Base-by-base conservation (phyloP, 345 rosid genomes). In the Brassica carinata region DNA sequence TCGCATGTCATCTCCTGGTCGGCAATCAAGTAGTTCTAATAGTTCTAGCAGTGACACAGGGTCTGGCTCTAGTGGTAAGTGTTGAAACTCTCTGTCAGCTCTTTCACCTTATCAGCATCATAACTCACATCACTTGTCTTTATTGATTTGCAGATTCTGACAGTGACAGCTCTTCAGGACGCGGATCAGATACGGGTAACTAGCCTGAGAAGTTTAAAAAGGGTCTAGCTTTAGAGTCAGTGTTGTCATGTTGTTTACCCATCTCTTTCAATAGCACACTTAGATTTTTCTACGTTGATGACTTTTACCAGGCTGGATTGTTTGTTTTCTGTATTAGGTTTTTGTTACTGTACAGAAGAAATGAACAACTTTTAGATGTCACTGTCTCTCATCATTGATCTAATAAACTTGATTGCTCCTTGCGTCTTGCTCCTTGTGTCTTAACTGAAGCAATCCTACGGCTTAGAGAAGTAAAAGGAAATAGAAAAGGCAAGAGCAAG, bases 1-100 rank as follows among this genome's bases (percentile, higher is more conserved):
- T 57, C 77, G 73, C 80, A 65, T 65, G 69, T 30, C 53, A 59
- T 77, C 84, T 26, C 66, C 78, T 26, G 75, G 61, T 59, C 59
- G 33, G 48, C 66, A 71, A 72, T 82, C 82, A 51, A 77, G 78
- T 77, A 77, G 78, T 73, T 81, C 84, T 58, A 81, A 77, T 23
- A 81, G 81, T 81, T 82, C 84, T 43, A 82, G 84, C 73, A 82
- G 82, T 72, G 82, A 76, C 67, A 72, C 84, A 48, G 84, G 78
- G 33, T 82, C 82, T 30, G 63, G 81, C 73, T 77, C 79, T 72
- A 82, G 82, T 82, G 84, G 84, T 82, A 77, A 48, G 38, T 33
- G 1, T 77, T 11, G 17, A 59, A 67, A 19, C 45, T 67, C 26
- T 58, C 58, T 76, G 55, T 43, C 72, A 13, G 40, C 48, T 38